Percentiles rank a stretch among this genome's conserved stretches.
These are phyloP conservation scores for Asterochloris erici DNA, from an alignment of 139 green algal genomes.

Conservation along the genomic window DNA sequence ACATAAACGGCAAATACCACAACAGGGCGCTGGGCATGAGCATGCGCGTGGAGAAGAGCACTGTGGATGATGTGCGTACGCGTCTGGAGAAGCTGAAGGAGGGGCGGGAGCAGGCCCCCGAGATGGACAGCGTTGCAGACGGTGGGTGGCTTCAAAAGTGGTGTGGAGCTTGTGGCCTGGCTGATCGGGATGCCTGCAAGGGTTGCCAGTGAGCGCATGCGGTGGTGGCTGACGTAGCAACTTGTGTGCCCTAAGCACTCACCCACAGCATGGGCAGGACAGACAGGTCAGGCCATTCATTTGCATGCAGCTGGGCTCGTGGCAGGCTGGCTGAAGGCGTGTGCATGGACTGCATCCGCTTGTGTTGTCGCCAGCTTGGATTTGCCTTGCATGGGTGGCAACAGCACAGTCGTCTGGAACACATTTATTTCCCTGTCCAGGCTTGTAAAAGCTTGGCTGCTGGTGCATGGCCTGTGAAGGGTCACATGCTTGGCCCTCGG, in stretches of 20 bases:
- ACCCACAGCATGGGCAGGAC: neutral
- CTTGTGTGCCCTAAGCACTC: neutral
- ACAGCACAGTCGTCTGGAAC: too few relatives aligned
- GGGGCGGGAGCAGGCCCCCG: slow-evolving; percentile 28
- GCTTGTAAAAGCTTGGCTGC: too few relatives aligned
- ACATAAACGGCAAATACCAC: slow-evolving; percentile 99
- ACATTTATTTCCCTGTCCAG: too few relatives aligned
- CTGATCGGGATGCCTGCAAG: neutral
- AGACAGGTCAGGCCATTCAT: neutral
- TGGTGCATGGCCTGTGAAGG: too few relatives aligned
- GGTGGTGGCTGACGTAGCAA: neutral
- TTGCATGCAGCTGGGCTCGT: neutral
- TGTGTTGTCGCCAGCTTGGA: too few relatives aligned
- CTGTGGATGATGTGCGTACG: slow-evolving; percentile 69
- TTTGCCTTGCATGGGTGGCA: too few relatives aligned
- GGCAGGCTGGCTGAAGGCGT: neutral
- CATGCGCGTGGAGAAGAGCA: slow-evolving; percentile 89
- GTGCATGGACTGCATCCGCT: too few relatives aligned
- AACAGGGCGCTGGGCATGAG: slow-evolving; percentile 93
- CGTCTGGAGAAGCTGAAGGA: slow-evolving; percentile 47
- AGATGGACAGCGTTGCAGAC: slow-evolving; percentile 22
- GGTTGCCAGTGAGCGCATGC: neutral
- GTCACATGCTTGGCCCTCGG: too few relatives aligned
- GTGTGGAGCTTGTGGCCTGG: neutral
- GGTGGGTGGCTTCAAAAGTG: neutral